These are phyloP conservation scores for Colletotrichum paranaense DNA, from an alignment of 2,329 filamentous ascomycete species.

Conservation along the genomic window DNA sequence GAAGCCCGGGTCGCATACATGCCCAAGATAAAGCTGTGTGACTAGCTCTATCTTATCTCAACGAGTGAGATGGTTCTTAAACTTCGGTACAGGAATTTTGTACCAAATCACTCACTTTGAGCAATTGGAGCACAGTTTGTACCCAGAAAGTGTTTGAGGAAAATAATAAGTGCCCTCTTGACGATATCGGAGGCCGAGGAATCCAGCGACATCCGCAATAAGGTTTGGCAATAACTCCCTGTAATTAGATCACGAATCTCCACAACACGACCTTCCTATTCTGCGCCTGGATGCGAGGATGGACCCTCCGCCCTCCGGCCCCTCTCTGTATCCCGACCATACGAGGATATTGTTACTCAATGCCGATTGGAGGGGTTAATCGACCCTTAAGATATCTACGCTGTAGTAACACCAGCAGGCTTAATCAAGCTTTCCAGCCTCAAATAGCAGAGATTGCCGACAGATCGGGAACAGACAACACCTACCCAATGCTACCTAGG, in stretches of 20 bases:
- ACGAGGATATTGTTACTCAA: background rate
- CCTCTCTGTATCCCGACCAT: background rate
- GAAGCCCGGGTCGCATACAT: too few species aligned
- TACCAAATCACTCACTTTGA: too few species aligned
- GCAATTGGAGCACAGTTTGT: too few species aligned
- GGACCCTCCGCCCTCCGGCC: background rate
- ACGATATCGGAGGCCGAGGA: background rate
- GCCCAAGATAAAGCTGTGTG: too few species aligned
- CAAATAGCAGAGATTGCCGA: constrained; percentile 13
- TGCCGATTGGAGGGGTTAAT: constrained; percentile 15
- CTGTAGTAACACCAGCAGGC: background rate
- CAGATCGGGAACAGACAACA: constrained; percentile 14
- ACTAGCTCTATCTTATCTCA: too few species aligned
- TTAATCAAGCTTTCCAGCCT: constrained; percentile 18
- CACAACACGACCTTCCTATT: constrained; percentile 24
- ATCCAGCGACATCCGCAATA: background rate
- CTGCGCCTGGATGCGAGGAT: constrained; percentile 2
- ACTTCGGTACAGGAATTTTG: too few species aligned
- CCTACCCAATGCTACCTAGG: constrained; percentile 29
- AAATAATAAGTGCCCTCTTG: background rate
- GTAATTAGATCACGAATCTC: background rate
- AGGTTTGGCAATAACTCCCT: background rate
- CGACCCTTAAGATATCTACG: background rate
- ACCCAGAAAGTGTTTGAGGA: too few species aligned
- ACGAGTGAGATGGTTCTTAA: too few species aligned